Evolutionary conservation across 2,329 filamentous ascomycete genomes (phyloP), one percentile per base, ranked within the genome.

Genomic region (Metarhizium album): DNA sequence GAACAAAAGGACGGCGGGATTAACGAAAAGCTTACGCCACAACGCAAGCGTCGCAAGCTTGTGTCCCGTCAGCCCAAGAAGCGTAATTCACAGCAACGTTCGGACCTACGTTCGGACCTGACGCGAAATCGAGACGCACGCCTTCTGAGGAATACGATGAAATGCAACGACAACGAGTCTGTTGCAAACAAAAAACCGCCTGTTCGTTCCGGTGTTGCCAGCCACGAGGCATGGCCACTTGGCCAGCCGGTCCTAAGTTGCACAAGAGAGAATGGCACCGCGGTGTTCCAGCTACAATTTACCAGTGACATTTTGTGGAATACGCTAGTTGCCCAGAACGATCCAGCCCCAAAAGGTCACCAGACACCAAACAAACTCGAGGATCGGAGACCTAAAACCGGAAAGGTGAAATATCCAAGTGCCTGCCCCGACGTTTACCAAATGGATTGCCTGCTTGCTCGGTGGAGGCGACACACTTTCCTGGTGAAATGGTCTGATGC

Each of bases 191-290:
- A 6, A 42, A 20, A 49, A 14, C 18, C 4, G 14, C 20, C 18
- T n/a, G 38, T 22, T 3, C 29, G 23, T 27, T 24, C 46, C 38
- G 7, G 20, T 9, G 22, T 49, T 23, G 42, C 29, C 18, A 49
- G 48, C 48, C 33, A 49, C 20, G 42, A 49, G 40, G 40, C 31
- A 45, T 43, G 42, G 42, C 27, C 20, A 42, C 42, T 45, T 49
- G 20, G 37, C 42, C 38, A 49, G 20, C 18, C 48, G 1, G 29
- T 46, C 38, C 48, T 49, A 9, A 49, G 43, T 7, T 24, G 48
- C 48, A 42, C n/a, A 18, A 22, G 42, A 49, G 48, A 49, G 11
- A 49, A 49, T 33, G 20, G 48, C 38, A 49, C 20, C 18, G 48
- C 48, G 23, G 37, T 23, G 18, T 45, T 49, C 38, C 14, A 47